Evolutionary conservation across 352 stramenopile species (phyloP).

Genomic region (Phytophthora brassicae): DNA sequence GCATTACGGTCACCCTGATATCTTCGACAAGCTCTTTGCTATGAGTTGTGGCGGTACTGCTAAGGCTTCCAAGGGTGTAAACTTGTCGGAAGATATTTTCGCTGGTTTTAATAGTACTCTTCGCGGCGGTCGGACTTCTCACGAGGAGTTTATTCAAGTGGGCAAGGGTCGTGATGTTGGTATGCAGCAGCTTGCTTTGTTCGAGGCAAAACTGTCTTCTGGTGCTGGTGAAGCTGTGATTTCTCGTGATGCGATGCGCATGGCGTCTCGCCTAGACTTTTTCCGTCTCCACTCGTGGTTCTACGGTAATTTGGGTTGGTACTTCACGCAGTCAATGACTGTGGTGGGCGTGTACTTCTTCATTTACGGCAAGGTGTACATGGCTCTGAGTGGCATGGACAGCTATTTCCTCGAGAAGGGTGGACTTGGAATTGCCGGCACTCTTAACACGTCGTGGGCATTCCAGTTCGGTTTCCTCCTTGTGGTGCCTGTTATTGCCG

Average conservation of each 20-base stretch:
- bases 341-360: slow-evolving; percentile 85
- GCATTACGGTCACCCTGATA: slow-evolving; percentile 89
- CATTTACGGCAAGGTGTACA: slow-evolving; percentile 85
- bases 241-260: slow-evolving; percentile 79
- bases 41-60: slow-evolving; percentile 86
- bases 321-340: slow-evolving; percentile 83
- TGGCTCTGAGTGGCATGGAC: slow-evolving; percentile 68
- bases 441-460: slow-evolving; percentile 87
- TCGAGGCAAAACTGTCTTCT: slow-evolving; percentile 87
- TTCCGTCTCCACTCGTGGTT: slow-evolving; percentile 91
- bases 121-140: slow-evolving; percentile 74
- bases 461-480: slow-evolving; percentile 91
- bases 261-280: slow-evolving; percentile 86
- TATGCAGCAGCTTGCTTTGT: slow-evolving; percentile 86
- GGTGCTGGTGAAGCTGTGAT: slow-evolving; percentile 80
- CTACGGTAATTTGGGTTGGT: slow-evolving; percentile 89
- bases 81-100: slow-evolving; percentile 90
- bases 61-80: slow-evolving; percentile 88
- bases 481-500: slow-evolving; percentile 84
- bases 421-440: slow-evolving; percentile 52
- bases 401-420: no score
- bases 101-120: slow-evolving; percentile 84
- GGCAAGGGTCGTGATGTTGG: slow-evolving; percentile 88
- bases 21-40: slow-evolving; percentile 88
- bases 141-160: slow-evolving; percentile 89